Base-by-base conservation (phyloP, 805 yeast genomes). In the Yamadazyma takamatsuzukensis region DNA sequence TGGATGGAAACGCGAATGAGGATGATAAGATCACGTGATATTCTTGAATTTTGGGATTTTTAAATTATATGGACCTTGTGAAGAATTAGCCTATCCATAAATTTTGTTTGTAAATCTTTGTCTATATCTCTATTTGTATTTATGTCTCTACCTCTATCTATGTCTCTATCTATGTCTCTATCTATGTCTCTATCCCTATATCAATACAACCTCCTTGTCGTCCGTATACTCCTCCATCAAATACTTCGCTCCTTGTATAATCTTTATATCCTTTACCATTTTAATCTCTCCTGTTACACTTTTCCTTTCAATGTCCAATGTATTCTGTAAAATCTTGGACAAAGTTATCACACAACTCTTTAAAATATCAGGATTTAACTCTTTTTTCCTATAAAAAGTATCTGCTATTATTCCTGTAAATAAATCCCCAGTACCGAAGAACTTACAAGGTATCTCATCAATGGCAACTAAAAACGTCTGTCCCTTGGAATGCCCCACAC, bases 341-440 rank as follows among this genome's bases (percentile, higher is more conserved):
- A 66, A 47, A 36, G 51, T 56, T 13, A 32, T 29, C 25, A 59
- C 42, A 8, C 53, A 56, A 30, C 46, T 51, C 2, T 49, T 50
- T 15, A 65, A 39, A 15, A 53, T 53, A 5, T 33, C 36, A 2
- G 59, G 56, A 5, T 53, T 46, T 5, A 64, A 47, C 25, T 43
- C 32, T 12, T 26, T 29, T 25, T 43, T 60, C 6, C 41, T 53
- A 35, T 61, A 60, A 41, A 70, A 69, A 2, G 64, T 54, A 43
- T 81, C 74, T 3, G 80, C 66, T 13, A 83, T 42, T 11, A 83
- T 48, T 1, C 81, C 87, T 3, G 79, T 64, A 51, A 83, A 80
- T 12, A 83, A 55, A 50, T 83, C 93, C 2, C 93, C 93, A 37
- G 84, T 73, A 1, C 93, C 93, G 25, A 77, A 78, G 51, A 82